phyloP scores from a whole-genome alignment of 2,329 filamentous ascomycete genomes.

The Talaromyces sp. region DNA sequence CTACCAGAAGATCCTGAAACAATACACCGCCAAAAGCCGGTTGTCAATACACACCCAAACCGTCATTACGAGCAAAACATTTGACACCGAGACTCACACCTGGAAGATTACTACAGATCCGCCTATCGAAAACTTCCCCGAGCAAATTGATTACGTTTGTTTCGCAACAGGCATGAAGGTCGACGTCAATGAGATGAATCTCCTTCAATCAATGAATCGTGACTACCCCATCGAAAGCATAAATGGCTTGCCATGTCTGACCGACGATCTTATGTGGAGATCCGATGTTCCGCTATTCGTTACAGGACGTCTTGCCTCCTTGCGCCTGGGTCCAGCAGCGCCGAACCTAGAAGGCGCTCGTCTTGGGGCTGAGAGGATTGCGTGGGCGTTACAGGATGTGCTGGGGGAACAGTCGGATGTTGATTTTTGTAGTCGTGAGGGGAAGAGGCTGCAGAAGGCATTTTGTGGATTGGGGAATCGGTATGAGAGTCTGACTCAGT shows the following conservation, averaged over 20 bases:
- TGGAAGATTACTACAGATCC: slow-evolving; percentile 57
- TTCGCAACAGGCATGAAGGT: slow-evolving; percentile 71
- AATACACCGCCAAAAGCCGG: slow-evolving; percentile 52
- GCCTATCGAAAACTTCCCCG: slow-evolving; percentile 47
- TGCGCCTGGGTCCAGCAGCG: slow-evolving; percentile 69
- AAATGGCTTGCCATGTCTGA: slow-evolving; percentile 69
- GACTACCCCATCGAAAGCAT: slow-evolving; percentile 61
- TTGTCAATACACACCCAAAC: slow-evolving; percentile 60
- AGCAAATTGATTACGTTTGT: slow-evolving; percentile 63
- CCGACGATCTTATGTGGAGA: slow-evolving; percentile 72
- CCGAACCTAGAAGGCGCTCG: slow-evolving; percentile 72
- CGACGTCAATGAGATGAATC: slow-evolving; percentile 59
- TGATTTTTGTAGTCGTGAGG: slow-evolving; percentile 22
- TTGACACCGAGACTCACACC: slow-evolving; percentile 47
- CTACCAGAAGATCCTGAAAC: slow-evolving; percentile 64
- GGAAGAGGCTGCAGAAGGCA: slow-evolving; percentile 30
- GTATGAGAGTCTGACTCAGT: slow-evolving; percentile 30
- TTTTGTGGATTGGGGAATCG: slow-evolving; percentile 43
- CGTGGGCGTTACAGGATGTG: slow-evolving; percentile 65
- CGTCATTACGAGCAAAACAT: slow-evolving; percentile 51
- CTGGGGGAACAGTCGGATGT: slow-evolving; percentile 32
- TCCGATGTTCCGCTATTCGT: slow-evolving; percentile 70
- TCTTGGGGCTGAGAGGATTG: slow-evolving; percentile 68
- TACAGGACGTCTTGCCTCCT: slow-evolving; percentile 63
- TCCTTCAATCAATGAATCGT: slow-evolving; percentile 57